These are phyloP conservation scores for Orbilia brochopaga DNA, from an alignment of 2,329 filamentous ascomycete species.

Conservation along the genomic window DNA sequence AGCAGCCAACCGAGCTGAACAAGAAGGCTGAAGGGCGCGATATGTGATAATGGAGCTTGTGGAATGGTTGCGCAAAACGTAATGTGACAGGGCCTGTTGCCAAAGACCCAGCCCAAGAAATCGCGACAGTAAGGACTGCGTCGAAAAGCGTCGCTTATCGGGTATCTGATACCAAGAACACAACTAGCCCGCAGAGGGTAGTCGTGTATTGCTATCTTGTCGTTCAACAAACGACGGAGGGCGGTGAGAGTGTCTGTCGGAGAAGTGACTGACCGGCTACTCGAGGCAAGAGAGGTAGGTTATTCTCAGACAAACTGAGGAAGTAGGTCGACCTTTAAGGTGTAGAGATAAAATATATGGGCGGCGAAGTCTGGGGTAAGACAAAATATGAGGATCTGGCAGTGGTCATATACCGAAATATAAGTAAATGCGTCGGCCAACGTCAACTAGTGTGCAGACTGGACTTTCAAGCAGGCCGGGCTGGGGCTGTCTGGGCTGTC, in stretches of 20 bases:
- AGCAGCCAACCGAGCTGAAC: slow-evolving; percentile 21
- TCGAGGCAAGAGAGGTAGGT: neutral
- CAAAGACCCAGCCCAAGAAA: slow-evolving; percentile 8
- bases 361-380: slow-evolving; percentile 46
- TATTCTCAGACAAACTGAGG: neutral
- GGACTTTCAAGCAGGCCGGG: neutral
- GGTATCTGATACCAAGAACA: slow-evolving; percentile 17
- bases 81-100: slow-evolving; percentile 43
- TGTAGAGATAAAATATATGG: slow-evolving; percentile 3
- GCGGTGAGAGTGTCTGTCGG: neutral
- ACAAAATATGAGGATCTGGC: slow-evolving; percentile 31
- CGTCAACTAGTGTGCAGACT: neutral
- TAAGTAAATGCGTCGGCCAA: slow-evolving; percentile 42
- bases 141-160: slow-evolving; percentile 35
- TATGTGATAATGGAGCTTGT: slow-evolving; percentile 42
- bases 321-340: neutral
- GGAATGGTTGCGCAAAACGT: slow-evolving; percentile 50
- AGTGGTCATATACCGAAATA: slow-evolving; percentile 14
- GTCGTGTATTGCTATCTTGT: neutral
- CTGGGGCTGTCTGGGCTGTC: slow-evolving; percentile 19
- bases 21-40: slow-evolving; percentile 36
- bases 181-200: slow-evolving; percentile 18
- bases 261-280: neutral
- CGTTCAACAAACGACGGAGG: neutral
- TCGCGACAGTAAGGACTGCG: slow-evolving; percentile 1